Evolutionary conservation across 257 asterid genomes (phyloP), one percentile per base, ranked within the genome.

Genomic region (Fraxinus anomala): DNA sequence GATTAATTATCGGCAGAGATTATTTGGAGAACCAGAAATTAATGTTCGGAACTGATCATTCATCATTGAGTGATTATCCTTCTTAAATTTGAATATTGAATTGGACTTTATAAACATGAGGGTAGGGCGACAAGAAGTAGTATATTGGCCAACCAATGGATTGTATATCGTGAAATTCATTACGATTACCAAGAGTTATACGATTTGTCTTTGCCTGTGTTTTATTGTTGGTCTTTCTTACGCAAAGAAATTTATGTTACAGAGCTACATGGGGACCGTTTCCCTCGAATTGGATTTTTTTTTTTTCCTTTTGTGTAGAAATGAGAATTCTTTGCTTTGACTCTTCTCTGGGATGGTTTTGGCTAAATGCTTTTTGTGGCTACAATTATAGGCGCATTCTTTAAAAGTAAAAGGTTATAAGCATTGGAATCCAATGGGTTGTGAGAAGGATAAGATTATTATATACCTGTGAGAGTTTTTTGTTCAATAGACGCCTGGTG

Each of bases 91-190:
- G 63, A 11, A 30, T 56, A 6, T 71, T 39, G 19, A 66, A 24
- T 73, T 69, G 69, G 68, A n/a, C 67, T 72, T 61, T 59, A 31
- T 47, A 72, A 34, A 19, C 31, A 30, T 19, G 23, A 40, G 17
- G 76, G 24, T 34, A 47, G 19, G 80, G 65, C 63, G 73, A 70
- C 28, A 44, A 34, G 74, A 68, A 71, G 36, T 77, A 11, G 68
- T 77, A 71, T 54, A 71, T 54, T 33, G 37, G 73, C 30, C 26
- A 65, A 34, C 63, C 72, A 17, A 73, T 71, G 68, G 74, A 26
- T 59, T 59, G 67, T 59, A 21, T 33, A 61, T 76, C 33, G 9
- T 34, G 17, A 37, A 54, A 17, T 21, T 47, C 51, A 54, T 40
- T 39, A 26, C 16, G 33, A 23, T 31, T 56, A 36, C 49, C 63